Conservation (phyloP, 345 rosid species). For the Melastoma malabathricum region DNA sequence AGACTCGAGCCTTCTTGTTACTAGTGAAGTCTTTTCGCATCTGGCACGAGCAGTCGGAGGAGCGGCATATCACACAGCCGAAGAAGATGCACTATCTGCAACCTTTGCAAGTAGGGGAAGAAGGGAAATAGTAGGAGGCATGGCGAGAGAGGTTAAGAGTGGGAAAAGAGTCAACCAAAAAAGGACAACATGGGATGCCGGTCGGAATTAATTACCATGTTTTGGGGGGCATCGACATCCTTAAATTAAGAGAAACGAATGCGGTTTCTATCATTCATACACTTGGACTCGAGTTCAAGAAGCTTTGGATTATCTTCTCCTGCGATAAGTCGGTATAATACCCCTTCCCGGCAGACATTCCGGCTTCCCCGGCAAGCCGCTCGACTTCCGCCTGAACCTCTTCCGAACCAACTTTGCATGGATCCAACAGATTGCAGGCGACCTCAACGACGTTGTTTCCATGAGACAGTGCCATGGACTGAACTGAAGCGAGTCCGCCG, state of each 20-base stretch:
- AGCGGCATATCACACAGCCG: conserved; percentile 80
- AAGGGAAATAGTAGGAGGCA: too few species aligned
- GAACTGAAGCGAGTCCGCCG: conserved; percentile 75
- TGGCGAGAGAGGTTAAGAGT: too few species aligned
- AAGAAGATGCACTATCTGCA: conserved; percentile 96
- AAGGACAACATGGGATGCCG: too few species aligned
- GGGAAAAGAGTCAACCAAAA: too few species aligned
- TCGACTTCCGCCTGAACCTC: conserved; percentile 65
- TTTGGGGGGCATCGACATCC: too few species aligned
- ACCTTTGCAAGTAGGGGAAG: conserved; percentile 78
- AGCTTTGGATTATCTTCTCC: conserved; percentile 39
- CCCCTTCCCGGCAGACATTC: conserved; percentile 54
- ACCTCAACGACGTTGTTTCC: conserved; percentile 56
- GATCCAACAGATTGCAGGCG: conserved; percentile 78
- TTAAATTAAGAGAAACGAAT: too few species aligned
- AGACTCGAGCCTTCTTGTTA: conserved; percentile 36
- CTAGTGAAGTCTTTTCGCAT: conserved; percentile 76
- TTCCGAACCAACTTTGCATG: conserved; percentile 57
- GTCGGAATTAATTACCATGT: too few species aligned
- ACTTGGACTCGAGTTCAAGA: conserved; percentile 19
- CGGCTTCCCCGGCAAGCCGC: conserved; percentile 44
- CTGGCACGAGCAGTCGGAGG: conserved; percentile 89
- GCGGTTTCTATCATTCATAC: too few species aligned
- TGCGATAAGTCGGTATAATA: conserved; percentile 68
- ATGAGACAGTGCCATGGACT: conserved; percentile 83